phyloP scores from a whole-genome alignment of 495 filamentous ascomycete genomes.

The Penicillium fimorum region DNA sequence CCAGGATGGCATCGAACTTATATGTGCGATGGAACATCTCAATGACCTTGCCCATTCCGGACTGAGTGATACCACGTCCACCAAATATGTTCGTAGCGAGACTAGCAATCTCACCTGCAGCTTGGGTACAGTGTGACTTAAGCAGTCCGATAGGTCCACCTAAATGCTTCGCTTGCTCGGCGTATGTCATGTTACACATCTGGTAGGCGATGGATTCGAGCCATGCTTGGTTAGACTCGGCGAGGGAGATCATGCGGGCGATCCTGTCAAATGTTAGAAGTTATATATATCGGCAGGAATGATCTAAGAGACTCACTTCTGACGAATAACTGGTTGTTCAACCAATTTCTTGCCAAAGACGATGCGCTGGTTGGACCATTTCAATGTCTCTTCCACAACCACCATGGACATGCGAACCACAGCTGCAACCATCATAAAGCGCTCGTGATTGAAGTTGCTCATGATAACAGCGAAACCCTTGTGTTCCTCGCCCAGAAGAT shows the following conservation, averaged over 20 bases:
- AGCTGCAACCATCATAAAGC: constrained; percentile 66
- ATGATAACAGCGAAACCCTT: constrained; percentile 89
- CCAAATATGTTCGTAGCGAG: constrained; percentile 85
- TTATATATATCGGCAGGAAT: not conserved
- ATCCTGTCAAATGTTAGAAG: constrained; percentile 41
- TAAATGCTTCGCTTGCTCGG: constrained; percentile 70
- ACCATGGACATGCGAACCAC: constrained; percentile 64
- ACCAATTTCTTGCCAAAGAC: constrained; percentile 81
- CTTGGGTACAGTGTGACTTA: constrained; percentile 73
- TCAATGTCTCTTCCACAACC: constrained; percentile 80
- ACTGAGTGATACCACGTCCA: constrained; percentile 75
- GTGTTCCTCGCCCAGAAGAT: constrained; percentile 80
- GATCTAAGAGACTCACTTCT: constrained; percentile 52
- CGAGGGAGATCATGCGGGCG: constrained; percentile 82
- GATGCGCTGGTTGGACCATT: constrained; percentile 87
- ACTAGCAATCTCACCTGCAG: constrained; percentile 79
- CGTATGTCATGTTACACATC: constrained; percentile 83
- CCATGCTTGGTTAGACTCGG: constrained; percentile 82
- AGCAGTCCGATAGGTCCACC: constrained; percentile 81
- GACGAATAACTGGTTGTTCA: constrained; percentile 81
- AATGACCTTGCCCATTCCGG: constrained; percentile 76
- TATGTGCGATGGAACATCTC: constrained; percentile 83
- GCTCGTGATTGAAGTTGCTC: constrained; percentile 82
- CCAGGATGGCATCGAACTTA: constrained; percentile 87
- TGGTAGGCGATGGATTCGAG: constrained; percentile 81